A percentile compares a stretch with the other conserved stretches of the same genome.
Evolutionary conservation across 2,329 filamentous ascomycete species (phyloP).

Genomic region (Fusarium sp.): DNA sequence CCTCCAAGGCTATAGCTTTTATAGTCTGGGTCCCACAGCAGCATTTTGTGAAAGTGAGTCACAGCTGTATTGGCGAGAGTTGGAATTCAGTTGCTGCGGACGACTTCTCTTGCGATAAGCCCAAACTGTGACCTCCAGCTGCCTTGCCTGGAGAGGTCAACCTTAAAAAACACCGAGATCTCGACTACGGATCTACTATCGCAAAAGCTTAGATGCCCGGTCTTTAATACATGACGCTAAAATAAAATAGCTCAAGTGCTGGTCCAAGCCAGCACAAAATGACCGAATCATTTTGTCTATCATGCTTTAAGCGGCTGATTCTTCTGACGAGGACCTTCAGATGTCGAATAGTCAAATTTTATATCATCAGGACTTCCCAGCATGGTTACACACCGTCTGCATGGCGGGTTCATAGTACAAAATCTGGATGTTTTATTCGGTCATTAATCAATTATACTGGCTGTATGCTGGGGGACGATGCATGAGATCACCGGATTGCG

Average conservation of each 20-base stretch:
- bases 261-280: neutral
- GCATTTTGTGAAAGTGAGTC: neutral
- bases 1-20: neutral
- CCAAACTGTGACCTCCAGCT: neutral
- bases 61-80: neutral
- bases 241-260: neutral
- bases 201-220: too few species aligned
- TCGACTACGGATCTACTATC: too few species aligned
- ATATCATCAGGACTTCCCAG: conserved; percentile 5
- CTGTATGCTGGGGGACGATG: conserved; percentile 33
- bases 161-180: neutral
- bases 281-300: neutral
- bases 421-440: conserved; percentile 33
- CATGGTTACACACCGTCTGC: neutral
- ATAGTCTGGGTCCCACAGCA: neutral
- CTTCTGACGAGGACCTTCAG: neutral
- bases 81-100: neutral
- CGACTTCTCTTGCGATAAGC: neutral
- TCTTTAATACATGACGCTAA: neutral
- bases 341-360: neutral
- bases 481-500: conserved; percentile 21
- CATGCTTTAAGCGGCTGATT: neutral
- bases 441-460: conserved; percentile 50
- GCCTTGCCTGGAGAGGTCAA: neutral
- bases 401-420: neutral